Evolutionary conservation across 2,329 filamentous ascomycete species (phyloP), one percentile per base, ranked within the genome.

Genomic region (Fusarium sp.): DNA sequence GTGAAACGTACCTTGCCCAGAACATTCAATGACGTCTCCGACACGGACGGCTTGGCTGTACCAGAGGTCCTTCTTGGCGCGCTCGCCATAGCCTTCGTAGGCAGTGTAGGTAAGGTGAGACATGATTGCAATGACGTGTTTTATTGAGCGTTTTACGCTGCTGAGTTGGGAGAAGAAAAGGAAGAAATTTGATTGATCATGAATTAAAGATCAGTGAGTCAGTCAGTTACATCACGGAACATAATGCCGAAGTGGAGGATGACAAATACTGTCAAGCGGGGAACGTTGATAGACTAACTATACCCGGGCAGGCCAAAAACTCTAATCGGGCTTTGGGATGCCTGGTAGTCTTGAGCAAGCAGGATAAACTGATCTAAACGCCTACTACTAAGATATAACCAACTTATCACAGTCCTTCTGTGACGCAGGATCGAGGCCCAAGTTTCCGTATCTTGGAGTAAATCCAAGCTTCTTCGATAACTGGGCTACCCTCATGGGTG

Each of bases 371-470:
- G 18, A 6, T 22, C 20, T 7, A 22, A 28, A 17, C 12, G 13
- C 10, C 6, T 47, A 9, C 6, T 47, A 9, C 1, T 22, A 6
- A 5, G 9, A 15, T 15, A 20, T 5, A 5, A 47, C 1, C 5
- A 22, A 7, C 18, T 22, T 5, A 0, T 4, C 0, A 7, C 7
- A 28, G 5, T 28, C 0, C 20, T 15, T 22, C 2, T 10, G 18
- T 15, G 5, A 15, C 1, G 12, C 3, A 28, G 4, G 3, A 11
- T 47, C 18, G 3, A 28, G 6, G 1, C 18, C 6, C 14, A 35
- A 35, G 14, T 6, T 14, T 35, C 14, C 5, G 6, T 15, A 35
- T 5, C 5, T 35, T 12, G 12, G 12, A 12, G 4, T 33, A 4
- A 33, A 33, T 33, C 31, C 31, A 10, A 13, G 28, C 31, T 33